A percentile compares a stretch with the other conserved stretches of the same genome.
Conservation (phyloP, 495 filamentous ascomycete species). For the Penicillium diatomitis region DNA sequence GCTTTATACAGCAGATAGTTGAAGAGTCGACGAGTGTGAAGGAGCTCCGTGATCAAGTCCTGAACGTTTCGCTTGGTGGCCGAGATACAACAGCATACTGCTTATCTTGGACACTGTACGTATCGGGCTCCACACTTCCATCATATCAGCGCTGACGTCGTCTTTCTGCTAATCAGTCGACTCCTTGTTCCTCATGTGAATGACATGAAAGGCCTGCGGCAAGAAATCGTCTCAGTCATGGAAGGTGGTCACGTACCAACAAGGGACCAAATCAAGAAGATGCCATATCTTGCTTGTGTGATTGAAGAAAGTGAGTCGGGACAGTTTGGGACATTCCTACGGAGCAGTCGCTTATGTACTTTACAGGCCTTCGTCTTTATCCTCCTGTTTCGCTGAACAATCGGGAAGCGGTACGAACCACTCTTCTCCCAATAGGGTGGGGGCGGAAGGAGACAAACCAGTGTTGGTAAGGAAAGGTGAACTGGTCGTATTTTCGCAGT, state of each 20-base stretch:
- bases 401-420: constrained; percentile 57
- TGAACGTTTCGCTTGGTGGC: constrained; percentile 48
- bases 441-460: constrained; percentile 59
- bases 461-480: constrained; percentile 55
- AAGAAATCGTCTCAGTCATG: background rate
- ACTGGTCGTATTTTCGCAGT: constrained; percentile 27
- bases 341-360: too few relatives aligned
- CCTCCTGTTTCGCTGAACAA: constrained; percentile 68
- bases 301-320: constrained; percentile 26
- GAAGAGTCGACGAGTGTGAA: constrained; percentile 4
- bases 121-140: too few relatives aligned
- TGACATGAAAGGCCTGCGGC: background rate
- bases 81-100: constrained; percentile 54
- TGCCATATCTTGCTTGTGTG: constrained; percentile 21
- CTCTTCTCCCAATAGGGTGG: constrained; percentile 64
- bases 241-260: background rate
- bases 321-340: background rate
- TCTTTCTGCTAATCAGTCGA: constrained; percentile 12
- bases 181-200: constrained; percentile 16
- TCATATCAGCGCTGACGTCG: background rate
- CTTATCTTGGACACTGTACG: constrained; percentile 46
- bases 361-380: constrained; percentile 57
- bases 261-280: constrained; percentile 10
- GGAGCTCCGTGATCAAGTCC: constrained; percentile 34
- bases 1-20: constrained; percentile 9